These are phyloP conservation scores for Tylopilus balloui DNA, from an alignment of 768 basidiomycete genomes.

Conservation along the genomic window DNA sequence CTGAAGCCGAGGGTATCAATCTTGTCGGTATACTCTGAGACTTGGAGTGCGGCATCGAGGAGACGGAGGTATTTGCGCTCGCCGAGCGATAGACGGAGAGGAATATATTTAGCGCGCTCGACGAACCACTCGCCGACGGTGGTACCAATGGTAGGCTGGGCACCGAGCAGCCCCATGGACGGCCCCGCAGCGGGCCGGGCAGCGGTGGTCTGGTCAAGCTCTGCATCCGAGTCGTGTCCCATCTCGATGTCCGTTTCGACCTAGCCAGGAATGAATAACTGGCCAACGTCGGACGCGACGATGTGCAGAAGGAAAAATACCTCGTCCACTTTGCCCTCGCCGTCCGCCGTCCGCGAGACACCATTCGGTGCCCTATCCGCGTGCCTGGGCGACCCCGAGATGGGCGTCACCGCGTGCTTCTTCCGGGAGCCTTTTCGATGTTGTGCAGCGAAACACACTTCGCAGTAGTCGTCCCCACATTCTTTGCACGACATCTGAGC, in stretches of 20 bases:
- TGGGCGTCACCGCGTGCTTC: conserved; percentile 49
- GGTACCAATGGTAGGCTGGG: conserved; percentile 56
- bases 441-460: conserved; percentile 82
- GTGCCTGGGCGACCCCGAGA: conserved; percentile 27
- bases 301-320: conserved; percentile 7
- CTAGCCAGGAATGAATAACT: conserved; percentile 9
- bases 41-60: conserved; percentile 77
- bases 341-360: background rate
- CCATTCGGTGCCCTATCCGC: conserved; percentile 16
- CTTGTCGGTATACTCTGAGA: conserved; percentile 88
- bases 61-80: conserved; percentile 85
- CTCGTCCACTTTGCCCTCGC: conserved; percentile 14
- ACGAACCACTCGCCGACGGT: conserved; percentile 83
- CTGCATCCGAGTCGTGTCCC: conserved; percentile 33
- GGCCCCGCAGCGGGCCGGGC: conserved; percentile 20
- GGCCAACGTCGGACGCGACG: background rate
- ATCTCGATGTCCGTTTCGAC: conserved; percentile 36
- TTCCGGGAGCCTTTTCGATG: conserved; percentile 80
- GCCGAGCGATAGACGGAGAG: conserved; percentile 63
- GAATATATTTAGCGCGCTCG: conserved; percentile 77
- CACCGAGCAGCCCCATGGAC: conserved; percentile 38
- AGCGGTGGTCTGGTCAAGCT: conserved; percentile 38
- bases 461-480: conserved; percentile 72
- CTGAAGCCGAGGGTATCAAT: conserved; percentile 79
- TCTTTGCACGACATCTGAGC: conserved; percentile 69